Percentiles rank a stretch among this genome's conserved stretches.
Conservation (phyloP, 495 filamentous ascomycete genomes). For the Penicillium coprophilum region DNA sequence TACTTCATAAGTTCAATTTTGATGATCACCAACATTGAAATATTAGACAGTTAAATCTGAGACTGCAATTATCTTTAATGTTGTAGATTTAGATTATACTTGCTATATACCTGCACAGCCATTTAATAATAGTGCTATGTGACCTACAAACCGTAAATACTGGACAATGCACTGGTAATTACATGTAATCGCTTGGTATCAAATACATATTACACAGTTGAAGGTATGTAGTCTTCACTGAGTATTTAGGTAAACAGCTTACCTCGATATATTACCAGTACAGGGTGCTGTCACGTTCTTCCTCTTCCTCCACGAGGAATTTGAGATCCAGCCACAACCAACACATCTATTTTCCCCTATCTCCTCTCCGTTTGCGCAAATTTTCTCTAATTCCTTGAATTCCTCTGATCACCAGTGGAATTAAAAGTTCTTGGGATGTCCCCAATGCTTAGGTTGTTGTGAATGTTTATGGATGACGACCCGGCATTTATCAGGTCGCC, state of each 20-base stretch:
- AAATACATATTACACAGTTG: neutral
- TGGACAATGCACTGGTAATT: neutral
- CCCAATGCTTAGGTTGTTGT: neutral
- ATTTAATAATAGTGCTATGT: too few relatives aligned
- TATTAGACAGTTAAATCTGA: neutral
- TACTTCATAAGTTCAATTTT: neutral
- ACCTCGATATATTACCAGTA: constrained; percentile 3
- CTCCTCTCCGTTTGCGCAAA: neutral
- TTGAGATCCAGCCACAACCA: constrained; percentile 28
- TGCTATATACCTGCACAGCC: too few relatives aligned
- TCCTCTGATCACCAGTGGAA: neutral
- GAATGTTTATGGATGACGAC: constrained; percentile 6
- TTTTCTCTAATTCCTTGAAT: neutral
- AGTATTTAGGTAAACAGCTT: neutral
- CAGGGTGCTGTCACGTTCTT: constrained; percentile 21
- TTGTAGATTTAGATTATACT: too few relatives aligned
- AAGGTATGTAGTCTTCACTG: neutral
- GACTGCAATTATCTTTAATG: neutral
- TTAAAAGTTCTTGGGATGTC: neutral
- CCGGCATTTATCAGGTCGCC: constrained; percentile 9
- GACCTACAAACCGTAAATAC: neutral
- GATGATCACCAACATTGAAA: neutral
- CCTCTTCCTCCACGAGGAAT: constrained; percentile 29
- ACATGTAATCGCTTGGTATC: neutral
- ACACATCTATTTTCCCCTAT: constrained; percentile 12